Evolutionary conservation across 345 rosid species (phyloP).

Genomic region (Citrus maxima): DNA sequence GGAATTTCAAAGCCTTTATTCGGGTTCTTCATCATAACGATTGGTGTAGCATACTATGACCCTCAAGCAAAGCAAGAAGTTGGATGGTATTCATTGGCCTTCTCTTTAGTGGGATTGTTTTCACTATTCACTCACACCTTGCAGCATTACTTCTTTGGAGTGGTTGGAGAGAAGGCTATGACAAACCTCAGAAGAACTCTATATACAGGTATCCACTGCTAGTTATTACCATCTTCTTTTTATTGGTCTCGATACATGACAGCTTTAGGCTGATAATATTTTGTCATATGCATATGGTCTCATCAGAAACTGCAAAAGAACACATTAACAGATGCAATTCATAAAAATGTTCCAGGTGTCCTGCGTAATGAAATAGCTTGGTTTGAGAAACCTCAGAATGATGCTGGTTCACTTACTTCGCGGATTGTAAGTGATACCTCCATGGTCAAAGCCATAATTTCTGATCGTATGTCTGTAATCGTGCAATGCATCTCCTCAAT

Average conservation of each 20-base stretch:
- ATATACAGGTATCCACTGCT: slow-evolving; percentile 41
- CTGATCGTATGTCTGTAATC: slow-evolving; percentile 68
- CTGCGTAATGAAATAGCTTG: slow-evolving; percentile 54
- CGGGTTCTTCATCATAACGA: slow-evolving; percentile 53
- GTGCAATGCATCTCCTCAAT: slow-evolving; percentile 67
- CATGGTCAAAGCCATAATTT: slow-evolving; percentile 56
- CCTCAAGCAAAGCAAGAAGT: slow-evolving; percentile 35
- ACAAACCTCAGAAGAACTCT: slow-evolving; percentile 49
- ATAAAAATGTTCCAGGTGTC: slow-evolving; percentile 33
- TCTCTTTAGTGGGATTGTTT: slow-evolving; percentile 44
- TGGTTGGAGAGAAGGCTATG: slow-evolving; percentile 68
- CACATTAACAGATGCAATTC: background rate
- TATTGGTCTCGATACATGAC: background rate
- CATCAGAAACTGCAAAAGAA: background rate
- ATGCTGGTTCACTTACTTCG: slow-evolving; percentile 44
- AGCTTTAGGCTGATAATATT: background rate
- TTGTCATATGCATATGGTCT: no score
- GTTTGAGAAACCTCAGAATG: slow-evolving; percentile 62
- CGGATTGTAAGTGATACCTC: slow-evolving; percentile 51
- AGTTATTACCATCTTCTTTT: background rate
- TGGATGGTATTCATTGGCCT: slow-evolving; percentile 41
- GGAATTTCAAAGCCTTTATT: slow-evolving; percentile 69
- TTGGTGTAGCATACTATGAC: slow-evolving; percentile 52
- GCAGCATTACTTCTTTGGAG: slow-evolving; percentile 69
- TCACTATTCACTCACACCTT: slow-evolving; percentile 49